Base-by-base conservation (phyloP, 257 asterid genomes). In the Solanum boliviense region DNA sequence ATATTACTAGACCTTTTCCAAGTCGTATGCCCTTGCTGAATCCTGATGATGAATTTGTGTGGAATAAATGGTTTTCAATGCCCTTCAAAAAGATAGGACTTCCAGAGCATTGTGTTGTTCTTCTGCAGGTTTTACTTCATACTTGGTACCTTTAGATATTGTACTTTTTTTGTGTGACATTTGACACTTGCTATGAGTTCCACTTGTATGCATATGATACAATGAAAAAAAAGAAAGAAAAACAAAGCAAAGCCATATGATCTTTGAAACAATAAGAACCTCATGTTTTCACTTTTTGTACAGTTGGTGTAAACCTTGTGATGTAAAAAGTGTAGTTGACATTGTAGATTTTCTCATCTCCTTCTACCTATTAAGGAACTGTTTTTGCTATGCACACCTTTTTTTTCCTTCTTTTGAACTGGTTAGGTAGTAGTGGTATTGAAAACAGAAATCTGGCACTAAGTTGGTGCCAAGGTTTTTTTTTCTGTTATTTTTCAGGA, bases 1-100 rank as follows among this genome's bases (percentile, higher is more conserved):
- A 97, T 91, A 92, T 95, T 86, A 97, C 98, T 74, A 94, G 98
- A 87, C 98, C 98, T 88, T 97, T 95, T 88, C 99, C 99, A 44
- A 97, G 99, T 90, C 96, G 93, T 85, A 94, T 94, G 98, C 84
- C 98, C n/a, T 90, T 93, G 83, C 94, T 91, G 85, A 91, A 91
- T 29, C 98, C 99, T 46, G 99, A 97, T 91, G 98, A 94, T 78
- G 99, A 97, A 92, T 97, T 95, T 91, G 98, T 95, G 88, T 97
- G 99, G 99, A 97, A 97, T 88, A 93, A 93, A 91, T 97, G 99
- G 99, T 93, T 95, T 90, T 94, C 99, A 56, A 88, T 86, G 92
- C 95, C 99, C 88, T 97, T 97, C 92, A 91, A 81, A 83, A 91
- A 93, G 88, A 95, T 95, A 91, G 99, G 99, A 92, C 98, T 97